A percentile compares a stretch with the other conserved stretches of the same genome.
Conservation (phyloP, 441 rosid species). For the Gossypium gossypioides region DNA sequence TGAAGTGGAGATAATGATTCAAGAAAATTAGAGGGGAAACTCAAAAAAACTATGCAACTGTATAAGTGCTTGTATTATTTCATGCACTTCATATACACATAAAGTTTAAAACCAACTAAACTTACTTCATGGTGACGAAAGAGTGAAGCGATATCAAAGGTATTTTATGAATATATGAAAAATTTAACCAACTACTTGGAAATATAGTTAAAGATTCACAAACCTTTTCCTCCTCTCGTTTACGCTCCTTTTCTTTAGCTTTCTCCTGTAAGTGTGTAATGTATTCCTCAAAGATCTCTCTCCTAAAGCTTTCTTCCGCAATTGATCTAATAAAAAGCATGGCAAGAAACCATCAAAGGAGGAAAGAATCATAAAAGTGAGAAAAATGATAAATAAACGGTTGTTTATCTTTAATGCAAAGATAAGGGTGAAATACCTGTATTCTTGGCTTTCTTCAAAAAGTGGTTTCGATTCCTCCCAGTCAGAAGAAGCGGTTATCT, state of each 20-base stretch:
- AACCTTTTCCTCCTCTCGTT: slow-evolving; percentile 93
- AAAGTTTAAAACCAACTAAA: not conserved
- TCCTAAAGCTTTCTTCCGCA: slow-evolving; percentile 58
- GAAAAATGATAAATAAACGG: slow-evolving; percentile 5
- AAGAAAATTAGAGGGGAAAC: not conserved
- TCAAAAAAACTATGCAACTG: not conserved
- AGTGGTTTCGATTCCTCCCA: slow-evolving; percentile 77
- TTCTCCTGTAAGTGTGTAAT: slow-evolving; percentile 60
- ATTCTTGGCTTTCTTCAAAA: slow-evolving; percentile 77
- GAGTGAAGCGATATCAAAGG: not conserved
- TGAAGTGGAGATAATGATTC: not conserved
- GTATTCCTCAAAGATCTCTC: slow-evolving; percentile 76
- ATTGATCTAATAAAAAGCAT: slow-evolving; percentile 41
- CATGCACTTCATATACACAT: not conserved
- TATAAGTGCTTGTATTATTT: not conserved
- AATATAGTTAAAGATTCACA: not conserved
- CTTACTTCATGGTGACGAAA: not conserved
- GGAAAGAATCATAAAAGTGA: not conserved
- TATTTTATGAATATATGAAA: not conserved
- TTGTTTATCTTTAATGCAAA: not conserved
- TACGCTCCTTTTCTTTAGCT: slow-evolving; percentile 89
- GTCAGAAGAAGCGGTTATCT: slow-evolving; percentile 54
- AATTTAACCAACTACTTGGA: not conserved
- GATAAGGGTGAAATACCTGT: slow-evolving; percentile 34
- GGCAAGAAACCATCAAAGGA: not conserved